These are phyloP conservation scores for Komagataella phaffii DNA, from an alignment of 805 yeast genomes.

Conservation along the genomic window DNA sequence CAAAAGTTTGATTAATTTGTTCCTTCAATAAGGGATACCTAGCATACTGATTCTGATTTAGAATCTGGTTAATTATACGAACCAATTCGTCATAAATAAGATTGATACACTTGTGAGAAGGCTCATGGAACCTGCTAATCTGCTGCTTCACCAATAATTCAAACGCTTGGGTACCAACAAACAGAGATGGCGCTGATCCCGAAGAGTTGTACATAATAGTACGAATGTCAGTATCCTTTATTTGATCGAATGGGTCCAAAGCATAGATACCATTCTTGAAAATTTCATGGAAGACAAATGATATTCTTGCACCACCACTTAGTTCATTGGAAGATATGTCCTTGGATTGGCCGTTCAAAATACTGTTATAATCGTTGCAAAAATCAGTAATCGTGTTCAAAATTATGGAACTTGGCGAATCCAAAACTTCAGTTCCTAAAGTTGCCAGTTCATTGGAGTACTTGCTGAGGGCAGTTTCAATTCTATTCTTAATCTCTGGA, in stretches of 20 bases:
- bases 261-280: constrained; percentile 86
- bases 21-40: constrained; percentile 90
- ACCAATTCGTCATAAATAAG: constrained; percentile 91
- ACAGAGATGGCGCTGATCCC: constrained; percentile 90
- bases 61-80: constrained; percentile 74
- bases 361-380: constrained; percentile 80
- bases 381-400: constrained; percentile 86
- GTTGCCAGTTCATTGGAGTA: constrained; percentile 66
- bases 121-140: constrained; percentile 89
- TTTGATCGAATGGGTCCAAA: constrained; percentile 92
- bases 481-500: constrained; percentile 88
- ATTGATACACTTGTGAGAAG: constrained; percentile 75
- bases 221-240: constrained; percentile 89
- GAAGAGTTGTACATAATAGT: constrained; percentile 95
- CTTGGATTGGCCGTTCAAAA: constrained; percentile 83
- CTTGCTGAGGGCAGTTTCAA: constrained; percentile 73
- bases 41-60: constrained; percentile 67
- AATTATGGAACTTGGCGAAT: constrained; percentile 81
- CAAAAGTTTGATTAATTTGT: constrained; percentile 66
- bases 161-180: constrained; percentile 95
- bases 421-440: constrained; percentile 83
- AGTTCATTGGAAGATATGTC: constrained; percentile 83
- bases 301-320: constrained; percentile 96
- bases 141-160: constrained; percentile 93
- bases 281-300: constrained; percentile 94